Percentiles rank a stretch among this genome's conserved stretches.
Conservation (phyloP, 108 stramenopile species). For the Nitzschia sp. region DNA sequence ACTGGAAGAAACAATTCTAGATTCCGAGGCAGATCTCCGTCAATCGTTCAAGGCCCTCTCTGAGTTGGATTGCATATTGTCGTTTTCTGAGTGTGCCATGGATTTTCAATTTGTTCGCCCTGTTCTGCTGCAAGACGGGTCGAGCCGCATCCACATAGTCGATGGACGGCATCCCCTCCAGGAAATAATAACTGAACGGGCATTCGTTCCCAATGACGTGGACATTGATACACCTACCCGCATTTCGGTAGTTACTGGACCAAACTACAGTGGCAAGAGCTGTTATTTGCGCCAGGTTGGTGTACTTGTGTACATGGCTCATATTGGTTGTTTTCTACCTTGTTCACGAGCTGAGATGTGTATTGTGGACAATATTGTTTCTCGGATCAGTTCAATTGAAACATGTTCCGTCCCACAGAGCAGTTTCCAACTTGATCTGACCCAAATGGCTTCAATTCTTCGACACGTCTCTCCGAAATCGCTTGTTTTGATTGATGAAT, state of each 20-base stretch:
- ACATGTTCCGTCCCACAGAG: slow-evolving; percentile 92
- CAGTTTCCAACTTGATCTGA: slow-evolving; percentile 92
- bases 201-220: slow-evolving; percentile 90
- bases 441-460: slow-evolving; percentile 79
- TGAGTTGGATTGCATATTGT: slow-evolving; percentile 86
- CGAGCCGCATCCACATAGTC: slow-evolving; percentile 64
- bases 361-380: slow-evolving; percentile 85
- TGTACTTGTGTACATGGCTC: slow-evolving; percentile 88
- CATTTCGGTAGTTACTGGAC: slow-evolving; percentile 86
- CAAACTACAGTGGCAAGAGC: slow-evolving; percentile 93
- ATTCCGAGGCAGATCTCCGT: slow-evolving; percentile 78
- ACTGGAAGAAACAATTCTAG: slow-evolving; percentile 89
- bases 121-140: slow-evolving; percentile 37
- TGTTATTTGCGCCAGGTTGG: slow-evolving; percentile 91
- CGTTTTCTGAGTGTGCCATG: slow-evolving; percentile 78
- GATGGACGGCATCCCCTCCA: slow-evolving; percentile 94
- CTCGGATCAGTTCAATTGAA: slow-evolving; percentile 86
- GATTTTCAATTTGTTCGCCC: slow-evolving; percentile 87
- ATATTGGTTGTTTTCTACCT: slow-evolving; percentile 89
- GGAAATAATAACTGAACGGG: slow-evolving; percentile 82
- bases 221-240: slow-evolving; percentile 57
- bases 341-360: slow-evolving; percentile 83
- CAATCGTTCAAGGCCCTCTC: slow-evolving; percentile 76
- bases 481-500: slow-evolving; percentile 94
- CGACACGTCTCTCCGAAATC: slow-evolving; percentile 64